Conservation (phyloP, 148 eudicot species). For the Camellia japonica region DNA sequence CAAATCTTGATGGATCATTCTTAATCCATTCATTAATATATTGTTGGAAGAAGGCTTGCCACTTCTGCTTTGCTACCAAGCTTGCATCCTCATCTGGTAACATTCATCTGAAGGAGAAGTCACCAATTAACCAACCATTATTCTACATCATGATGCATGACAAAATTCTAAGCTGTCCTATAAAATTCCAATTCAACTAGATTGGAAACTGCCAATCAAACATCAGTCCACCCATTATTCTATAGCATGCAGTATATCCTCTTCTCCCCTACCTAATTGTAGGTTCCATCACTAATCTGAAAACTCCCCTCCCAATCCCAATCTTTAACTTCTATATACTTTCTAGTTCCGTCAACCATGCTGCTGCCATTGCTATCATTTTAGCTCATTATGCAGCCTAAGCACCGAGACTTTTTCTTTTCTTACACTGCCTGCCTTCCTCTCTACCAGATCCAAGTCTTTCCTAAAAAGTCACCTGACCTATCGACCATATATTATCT, state of each 20-base stretch:
- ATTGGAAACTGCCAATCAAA: neutral
- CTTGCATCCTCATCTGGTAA: neutral
- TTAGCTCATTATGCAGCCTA: neutral
- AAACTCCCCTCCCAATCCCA: neutral
- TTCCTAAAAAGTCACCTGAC: neutral
- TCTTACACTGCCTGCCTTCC: neutral
- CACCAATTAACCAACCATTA: neutral
- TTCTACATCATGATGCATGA: neutral
- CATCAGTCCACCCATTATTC: neutral
- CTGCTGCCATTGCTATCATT: neutral
- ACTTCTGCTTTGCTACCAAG: too few relatives aligned
- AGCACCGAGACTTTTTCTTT: neutral
- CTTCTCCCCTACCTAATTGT: neutral
- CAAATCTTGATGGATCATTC: neutral
- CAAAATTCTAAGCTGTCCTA: neutral
- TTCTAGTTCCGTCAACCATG: neutral
- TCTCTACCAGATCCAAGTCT: neutral
- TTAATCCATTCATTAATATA: neutral
- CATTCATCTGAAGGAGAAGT: neutral
- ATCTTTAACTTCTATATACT: neutral
- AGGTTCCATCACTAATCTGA: neutral
- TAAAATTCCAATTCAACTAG: neutral
- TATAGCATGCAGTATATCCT: neutral
- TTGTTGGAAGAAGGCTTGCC: neutral
- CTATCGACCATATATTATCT: neutral